phyloP scores from a whole-genome alignment of 73 alveolate genomes.

The Stentor coeruleus region DNA sequence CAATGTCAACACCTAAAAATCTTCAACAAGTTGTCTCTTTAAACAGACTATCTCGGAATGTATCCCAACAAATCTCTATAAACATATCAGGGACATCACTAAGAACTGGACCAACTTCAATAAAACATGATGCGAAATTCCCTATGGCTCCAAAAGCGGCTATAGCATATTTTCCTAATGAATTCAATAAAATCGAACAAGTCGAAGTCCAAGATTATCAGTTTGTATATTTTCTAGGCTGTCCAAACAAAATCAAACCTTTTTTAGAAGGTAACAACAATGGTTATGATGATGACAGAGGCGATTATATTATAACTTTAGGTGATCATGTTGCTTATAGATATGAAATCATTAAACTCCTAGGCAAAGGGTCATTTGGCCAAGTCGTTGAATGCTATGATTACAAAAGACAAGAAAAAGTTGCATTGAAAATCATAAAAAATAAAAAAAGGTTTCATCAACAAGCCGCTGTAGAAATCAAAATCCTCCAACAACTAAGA shows the following conservation, averaged over 20 bases:
- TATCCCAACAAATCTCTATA: too few species aligned
- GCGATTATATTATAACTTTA: slow-evolving; percentile 38
- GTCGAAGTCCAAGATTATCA: too few species aligned
- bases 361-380: slow-evolving; percentile 26
- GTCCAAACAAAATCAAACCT: neutral
- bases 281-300: slow-evolving; percentile 24
- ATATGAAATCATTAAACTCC: slow-evolving; percentile 18
- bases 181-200: too few species aligned
- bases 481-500: neutral
- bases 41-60: too few species aligned
- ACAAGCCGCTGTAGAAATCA: neutral
- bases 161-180: too few species aligned
- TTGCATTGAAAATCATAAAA: slow-evolving; percentile 25
- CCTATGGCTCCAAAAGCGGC: too few species aligned
- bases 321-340: slow-evolving; percentile 9
- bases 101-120: too few species aligned
- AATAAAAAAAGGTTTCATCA: neutral
- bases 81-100: too few species aligned
- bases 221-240: too few species aligned
- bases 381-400: slow-evolving; percentile 18
- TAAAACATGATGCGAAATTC: too few species aligned
- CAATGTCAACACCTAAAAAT: too few species aligned
- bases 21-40: too few species aligned
- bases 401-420: neutral
- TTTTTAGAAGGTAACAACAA: neutral